These are phyloP conservation scores for Scorias spongiosa DNA, from an alignment of 2,329 filamentous ascomycete genomes.

Conservation along the genomic window DNA sequence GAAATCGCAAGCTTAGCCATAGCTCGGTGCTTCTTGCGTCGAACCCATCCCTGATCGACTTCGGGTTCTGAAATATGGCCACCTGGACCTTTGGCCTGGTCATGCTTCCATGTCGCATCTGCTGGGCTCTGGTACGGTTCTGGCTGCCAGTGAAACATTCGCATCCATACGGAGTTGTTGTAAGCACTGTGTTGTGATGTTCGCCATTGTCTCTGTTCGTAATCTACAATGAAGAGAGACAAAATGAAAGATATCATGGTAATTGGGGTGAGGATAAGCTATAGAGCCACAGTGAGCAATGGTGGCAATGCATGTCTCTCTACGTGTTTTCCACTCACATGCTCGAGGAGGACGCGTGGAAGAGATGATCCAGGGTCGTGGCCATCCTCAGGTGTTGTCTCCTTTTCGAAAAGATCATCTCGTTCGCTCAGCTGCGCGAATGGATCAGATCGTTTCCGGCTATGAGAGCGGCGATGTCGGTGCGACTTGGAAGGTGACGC, in stretches of 20 bases:
- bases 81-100: slow-evolving; percentile 18
- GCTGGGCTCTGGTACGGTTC: slow-evolving; percentile 29
- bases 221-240: slow-evolving; percentile 49
- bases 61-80: slow-evolving; percentile 7
- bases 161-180: slow-evolving; percentile 23
- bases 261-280: slow-evolving; percentile 44
- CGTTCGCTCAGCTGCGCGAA: not conserved
- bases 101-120: slow-evolving; percentile 14
- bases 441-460: not conserved
- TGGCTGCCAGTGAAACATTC: slow-evolving; percentile 21
- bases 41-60: slow-evolving; percentile 18
- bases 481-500: not conserved
- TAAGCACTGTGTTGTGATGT: slow-evolving; percentile 20
- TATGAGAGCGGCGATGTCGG: not conserved
- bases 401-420: not conserved
- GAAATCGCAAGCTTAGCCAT: slow-evolving; percentile 46
- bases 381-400: not conserved
- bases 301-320: not conserved
- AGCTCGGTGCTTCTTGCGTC: slow-evolving; percentile 33
- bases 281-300: not conserved
- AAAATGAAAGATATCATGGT: slow-evolving; percentile 50
- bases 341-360: not conserved
- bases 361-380: not conserved
- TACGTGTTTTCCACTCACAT: not conserved
- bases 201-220: slow-evolving; percentile 37